Evolutionary conservation across 139 green algal species (phyloP).

Genomic region (Picochlorum sp.): DNA sequence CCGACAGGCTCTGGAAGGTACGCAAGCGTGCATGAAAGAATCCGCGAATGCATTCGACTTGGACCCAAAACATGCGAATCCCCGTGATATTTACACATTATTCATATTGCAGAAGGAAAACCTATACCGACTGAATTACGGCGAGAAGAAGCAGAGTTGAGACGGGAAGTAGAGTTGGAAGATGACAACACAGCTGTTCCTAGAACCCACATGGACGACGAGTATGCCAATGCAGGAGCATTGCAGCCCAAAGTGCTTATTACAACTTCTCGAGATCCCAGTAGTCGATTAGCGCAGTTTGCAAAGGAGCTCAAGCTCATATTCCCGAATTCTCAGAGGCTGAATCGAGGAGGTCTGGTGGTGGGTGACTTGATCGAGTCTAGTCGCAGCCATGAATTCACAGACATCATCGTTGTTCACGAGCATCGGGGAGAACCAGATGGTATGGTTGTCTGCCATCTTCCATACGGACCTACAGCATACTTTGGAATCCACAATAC

Average conservation of each 20-base stretch:
- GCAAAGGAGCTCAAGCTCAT: constrained; percentile 96
- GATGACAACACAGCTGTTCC: constrained; percentile 92
- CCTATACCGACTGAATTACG: constrained; percentile 90
- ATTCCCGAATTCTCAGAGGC: constrained; percentile 81
- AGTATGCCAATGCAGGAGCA: constrained; percentile 87
- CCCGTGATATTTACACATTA: too few relatives aligned
- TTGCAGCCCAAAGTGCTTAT: constrained; percentile 86
- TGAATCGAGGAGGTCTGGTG: constrained; percentile 81
- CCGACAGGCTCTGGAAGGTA: constrained; percentile 73
- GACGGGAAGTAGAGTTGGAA: constrained; percentile 81
- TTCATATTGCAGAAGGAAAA: constrained; percentile 80
- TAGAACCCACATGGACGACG: constrained; percentile 87
- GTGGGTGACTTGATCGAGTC: constrained; percentile 84
- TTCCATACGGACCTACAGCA: constrained; percentile 94
- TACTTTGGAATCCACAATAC: constrained; percentile 97
- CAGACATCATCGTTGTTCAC: constrained; percentile 94
- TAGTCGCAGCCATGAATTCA: constrained; percentile 78
- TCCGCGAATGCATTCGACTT: too few relatives aligned
- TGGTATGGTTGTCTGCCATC: constrained; percentile 92
- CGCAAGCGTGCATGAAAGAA: neutral
- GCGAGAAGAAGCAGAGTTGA: constrained; percentile 64
- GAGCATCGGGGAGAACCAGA: constrained; percentile 96
- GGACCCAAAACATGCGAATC: too few relatives aligned
- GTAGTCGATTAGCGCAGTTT: constrained; percentile 82
- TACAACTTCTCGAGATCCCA: constrained; percentile 90